Evolutionary conservation across 2,329 filamentous ascomycete species (phyloP).

Genomic region (Orbilia blumenaviensis): DNA sequence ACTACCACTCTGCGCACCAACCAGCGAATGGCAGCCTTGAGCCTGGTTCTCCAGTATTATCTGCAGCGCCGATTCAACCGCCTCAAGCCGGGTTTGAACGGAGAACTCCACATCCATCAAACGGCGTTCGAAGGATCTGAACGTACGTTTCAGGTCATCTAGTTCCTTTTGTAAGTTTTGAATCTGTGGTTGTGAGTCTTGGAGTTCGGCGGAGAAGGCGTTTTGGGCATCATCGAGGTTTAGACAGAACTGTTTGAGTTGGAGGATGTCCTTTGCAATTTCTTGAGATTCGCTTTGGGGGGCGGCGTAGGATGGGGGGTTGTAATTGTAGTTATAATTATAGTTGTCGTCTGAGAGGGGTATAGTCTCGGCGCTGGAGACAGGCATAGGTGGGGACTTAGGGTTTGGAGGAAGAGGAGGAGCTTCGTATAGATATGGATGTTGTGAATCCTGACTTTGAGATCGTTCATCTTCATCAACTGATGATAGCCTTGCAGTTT

Average conservation of each 20-base stretch:
- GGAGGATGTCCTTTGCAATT: slow-evolving; percentile 29
- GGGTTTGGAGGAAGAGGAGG: no score
- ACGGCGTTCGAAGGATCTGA: slow-evolving; percentile 11
- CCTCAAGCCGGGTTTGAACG: slow-evolving; percentile 17
- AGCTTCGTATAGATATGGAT: no score
- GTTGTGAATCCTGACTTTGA: no score
- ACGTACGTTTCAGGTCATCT: not conserved
- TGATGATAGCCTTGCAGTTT: no score
- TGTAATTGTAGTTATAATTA: no score
- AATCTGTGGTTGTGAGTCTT: not conserved
- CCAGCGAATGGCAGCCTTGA: no score
- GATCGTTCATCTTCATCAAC: no score
- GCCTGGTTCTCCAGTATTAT: slow-evolving; percentile 29
- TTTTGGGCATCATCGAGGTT: slow-evolving; percentile 32
- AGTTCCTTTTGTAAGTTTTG: not conserved
- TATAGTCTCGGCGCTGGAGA: no score
- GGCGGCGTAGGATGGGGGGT: not conserved
- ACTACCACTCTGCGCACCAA: no score
- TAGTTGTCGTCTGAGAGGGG: no score
- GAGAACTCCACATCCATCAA: slow-evolving; percentile 25
- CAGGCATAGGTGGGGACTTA: no score
- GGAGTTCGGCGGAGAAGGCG: not conserved
- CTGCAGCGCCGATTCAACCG: slow-evolving; percentile 34
- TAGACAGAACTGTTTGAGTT: slow-evolving; percentile 39
- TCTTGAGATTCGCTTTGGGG: no score